phyloP scores from a whole-genome alignment of 108 stramenopile species.

The Licmophora abbreviata region DNA sequence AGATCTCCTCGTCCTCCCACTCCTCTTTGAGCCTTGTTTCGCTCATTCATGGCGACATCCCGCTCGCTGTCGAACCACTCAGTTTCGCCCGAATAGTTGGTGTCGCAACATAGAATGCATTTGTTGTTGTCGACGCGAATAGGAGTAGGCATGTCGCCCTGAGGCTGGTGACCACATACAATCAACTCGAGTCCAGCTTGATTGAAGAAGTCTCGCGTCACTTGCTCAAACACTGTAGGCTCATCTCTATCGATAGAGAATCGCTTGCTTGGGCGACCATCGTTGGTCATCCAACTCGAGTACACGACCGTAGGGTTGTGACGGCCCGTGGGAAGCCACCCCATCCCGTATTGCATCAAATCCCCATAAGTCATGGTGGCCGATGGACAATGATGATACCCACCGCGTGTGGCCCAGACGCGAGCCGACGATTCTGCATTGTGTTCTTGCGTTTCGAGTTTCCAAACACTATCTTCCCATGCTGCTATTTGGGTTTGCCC shows the following conservation, averaged over 20 bases:
- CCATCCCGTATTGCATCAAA: slow-evolving; percentile 77
- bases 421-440: slow-evolving; percentile 5
- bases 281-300: slow-evolving; percentile 46
- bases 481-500: slow-evolving; percentile 27
- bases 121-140: slow-evolving; percentile 33
- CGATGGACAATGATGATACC: slow-evolving; percentile 34
- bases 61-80: slow-evolving; percentile 21
- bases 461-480: slow-evolving; percentile 40
- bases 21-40: slow-evolving; percentile 10
- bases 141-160: slow-evolving; percentile 71
- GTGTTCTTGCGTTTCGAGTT: slow-evolving; percentile 3
- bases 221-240: slow-evolving; percentile 12
- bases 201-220: slow-evolving; percentile 37
- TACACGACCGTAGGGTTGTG: slow-evolving; percentile 71
- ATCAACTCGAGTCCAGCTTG: slow-evolving; percentile 36
- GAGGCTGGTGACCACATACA: slow-evolving; percentile 72
- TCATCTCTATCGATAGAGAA: slow-evolving; percentile 10
- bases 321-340: slow-evolving; percentile 39
- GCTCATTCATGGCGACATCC: slow-evolving; percentile 6
- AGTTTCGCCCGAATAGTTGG: slow-evolving; percentile 74
- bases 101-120: slow-evolving; percentile 64
- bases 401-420: slow-evolving; percentile 60
- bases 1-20: slow-evolving; percentile 15
- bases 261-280: slow-evolving; percentile 58
- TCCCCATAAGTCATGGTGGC: slow-evolving; percentile 28